Evolutionary conservation across 192 early-diverging fungal genomes (phyloP).

Genomic region (Coemansia sp.): DNA sequence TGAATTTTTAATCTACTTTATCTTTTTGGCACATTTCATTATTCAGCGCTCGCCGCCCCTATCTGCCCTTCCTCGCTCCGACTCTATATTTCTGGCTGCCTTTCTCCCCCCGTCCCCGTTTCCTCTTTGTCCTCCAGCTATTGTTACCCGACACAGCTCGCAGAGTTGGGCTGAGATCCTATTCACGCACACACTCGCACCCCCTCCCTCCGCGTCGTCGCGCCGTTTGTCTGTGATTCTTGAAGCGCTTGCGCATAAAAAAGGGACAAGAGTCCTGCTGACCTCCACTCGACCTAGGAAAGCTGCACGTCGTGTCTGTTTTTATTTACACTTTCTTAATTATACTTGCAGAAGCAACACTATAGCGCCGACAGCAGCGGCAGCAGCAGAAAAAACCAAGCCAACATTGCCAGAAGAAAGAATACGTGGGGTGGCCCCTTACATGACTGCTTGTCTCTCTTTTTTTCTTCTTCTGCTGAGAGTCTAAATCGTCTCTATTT

Average conservation of each 20-base stretch:
- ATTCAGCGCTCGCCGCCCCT: not conserved
- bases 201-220: not conserved
- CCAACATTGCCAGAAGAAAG: not conserved
- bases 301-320: conserved; percentile 12
- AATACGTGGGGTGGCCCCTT: conserved; percentile 4
- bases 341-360: not conserved
- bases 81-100: no score
- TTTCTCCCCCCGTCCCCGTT: not conserved
- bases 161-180: no score
- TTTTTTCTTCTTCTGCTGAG: not conserved
- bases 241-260: not conserved
- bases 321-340: conserved; percentile 1
- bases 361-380: not conserved
- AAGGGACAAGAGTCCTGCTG: conserved; percentile 9
- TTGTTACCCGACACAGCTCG: not conserved
- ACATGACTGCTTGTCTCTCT: not conserved
- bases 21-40: not conserved
- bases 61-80: not conserved
- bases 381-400: not conserved
- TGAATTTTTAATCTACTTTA: conserved; percentile 3
- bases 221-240: not conserved
- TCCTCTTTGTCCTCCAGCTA: not conserved
- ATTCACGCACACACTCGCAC: no score
- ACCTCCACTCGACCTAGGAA: conserved; percentile 11
- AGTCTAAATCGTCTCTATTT: not conserved